phyloP scores from a whole-genome alignment of 2,329 filamentous ascomycete species.

The Fusarium veterinarium region DNA sequence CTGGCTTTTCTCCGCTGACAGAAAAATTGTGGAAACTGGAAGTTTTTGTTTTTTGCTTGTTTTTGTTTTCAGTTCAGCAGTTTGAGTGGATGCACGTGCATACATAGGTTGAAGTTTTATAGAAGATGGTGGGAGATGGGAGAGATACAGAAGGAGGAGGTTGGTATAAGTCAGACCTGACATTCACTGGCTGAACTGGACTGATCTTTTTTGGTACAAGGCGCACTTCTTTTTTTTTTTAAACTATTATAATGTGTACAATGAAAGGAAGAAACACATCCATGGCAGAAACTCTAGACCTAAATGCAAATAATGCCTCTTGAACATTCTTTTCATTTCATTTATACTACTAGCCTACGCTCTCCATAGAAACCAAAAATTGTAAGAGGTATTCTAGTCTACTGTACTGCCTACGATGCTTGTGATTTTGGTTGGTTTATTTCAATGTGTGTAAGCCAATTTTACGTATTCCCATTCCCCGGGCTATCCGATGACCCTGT shows the following conservation, averaged over 20 bases:
- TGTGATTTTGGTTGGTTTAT: neutral
- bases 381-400: neutral
- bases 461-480: conserved; percentile 20
- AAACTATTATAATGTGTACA: conserved; percentile 46
- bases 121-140: conserved; percentile 9
- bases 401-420: neutral
- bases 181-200: conserved; percentile 41
- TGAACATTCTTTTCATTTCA: conserved; percentile 1
- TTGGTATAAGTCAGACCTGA: conserved; percentile 27
- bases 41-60: conserved; percentile 20
- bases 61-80: conserved; percentile 23
- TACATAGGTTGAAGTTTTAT: conserved; percentile 19
- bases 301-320: conserved; percentile 38
- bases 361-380: neutral
- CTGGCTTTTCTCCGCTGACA: neutral
- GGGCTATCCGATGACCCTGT: conserved; percentile 22
- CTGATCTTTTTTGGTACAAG: conserved; percentile 33
- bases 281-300: conserved; percentile 41
- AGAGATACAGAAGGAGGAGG: conserved; percentile 1
- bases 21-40: conserved; percentile 29
- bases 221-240: conserved; percentile 28
- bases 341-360: neutral
- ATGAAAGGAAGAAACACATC: conserved; percentile 40
- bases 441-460: neutral
- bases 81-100: conserved; percentile 18